Conservation (phyloP, 106 monocot genomes). For the Dendrobium catenatum region DNA sequence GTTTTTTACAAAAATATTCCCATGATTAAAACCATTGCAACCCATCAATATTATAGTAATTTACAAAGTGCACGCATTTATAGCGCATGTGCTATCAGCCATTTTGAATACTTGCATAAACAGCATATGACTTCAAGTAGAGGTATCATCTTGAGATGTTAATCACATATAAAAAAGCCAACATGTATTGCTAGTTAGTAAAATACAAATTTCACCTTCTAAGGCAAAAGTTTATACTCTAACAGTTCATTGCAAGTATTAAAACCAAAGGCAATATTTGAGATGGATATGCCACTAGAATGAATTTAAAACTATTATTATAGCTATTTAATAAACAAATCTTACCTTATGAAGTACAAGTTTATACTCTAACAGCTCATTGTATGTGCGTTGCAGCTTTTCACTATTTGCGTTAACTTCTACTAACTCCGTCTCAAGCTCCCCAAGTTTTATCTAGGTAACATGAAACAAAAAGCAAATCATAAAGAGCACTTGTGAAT, state of each 20-base stretch:
- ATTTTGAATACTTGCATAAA: not conserved
- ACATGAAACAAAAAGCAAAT: not conserved
- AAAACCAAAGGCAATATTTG: not conserved
- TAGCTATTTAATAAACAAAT: not conserved
- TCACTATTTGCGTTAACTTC: conserved; percentile 90
- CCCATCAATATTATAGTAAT: not conserved
- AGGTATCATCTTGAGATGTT: not conserved
- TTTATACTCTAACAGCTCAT: conserved; percentile 84
- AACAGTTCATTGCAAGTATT: not conserved
- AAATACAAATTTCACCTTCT: not conserved
- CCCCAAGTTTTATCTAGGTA: conserved; percentile 71
- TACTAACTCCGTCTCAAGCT: conserved; percentile 82
- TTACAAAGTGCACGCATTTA: not conserved
- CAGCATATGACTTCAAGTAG: not conserved
- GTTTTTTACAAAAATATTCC: not conserved
- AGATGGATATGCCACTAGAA: not conserved
- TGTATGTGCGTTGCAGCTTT: conserved; percentile 79
- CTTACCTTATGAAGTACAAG: conserved; percentile 77
- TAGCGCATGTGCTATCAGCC: not conserved
- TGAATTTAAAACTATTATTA: not conserved
- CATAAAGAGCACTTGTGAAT: not conserved
- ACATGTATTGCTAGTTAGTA: not conserved
- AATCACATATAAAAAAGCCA: not conserved
- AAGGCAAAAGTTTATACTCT: not conserved
- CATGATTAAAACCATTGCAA: not conserved